Evolutionary conservation across 148 eudicot genomes (phyloP).

Genomic region (Drosera capensis): DNA sequence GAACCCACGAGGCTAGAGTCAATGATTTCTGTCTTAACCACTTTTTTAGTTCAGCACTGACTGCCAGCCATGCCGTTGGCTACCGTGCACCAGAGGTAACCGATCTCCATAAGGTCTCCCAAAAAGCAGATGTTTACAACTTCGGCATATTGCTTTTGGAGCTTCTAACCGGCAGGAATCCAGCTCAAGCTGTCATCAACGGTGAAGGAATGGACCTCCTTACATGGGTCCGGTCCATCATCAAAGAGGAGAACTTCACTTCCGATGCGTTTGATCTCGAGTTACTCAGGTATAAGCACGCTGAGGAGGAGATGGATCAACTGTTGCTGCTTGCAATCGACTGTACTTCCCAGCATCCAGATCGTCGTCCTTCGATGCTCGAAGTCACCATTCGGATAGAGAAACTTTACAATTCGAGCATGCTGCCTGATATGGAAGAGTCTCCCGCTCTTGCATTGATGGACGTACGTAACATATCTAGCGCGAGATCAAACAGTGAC

Average conservation of each 20-base stretch:
- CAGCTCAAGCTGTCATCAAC: conserved; percentile 8
- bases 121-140: conserved; percentile 30
- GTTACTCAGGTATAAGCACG: conserved; percentile 21
- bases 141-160: conserved; percentile 28
- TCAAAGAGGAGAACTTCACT: conserved; percentile 29
- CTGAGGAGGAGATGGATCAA: conserved; percentile 32
- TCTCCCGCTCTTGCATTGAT: too few relatives aligned
- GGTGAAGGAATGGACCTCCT: conserved; percentile 28
- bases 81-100: conserved; percentile 40
- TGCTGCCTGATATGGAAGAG: too few relatives aligned
- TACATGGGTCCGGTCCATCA: conserved; percentile 28
- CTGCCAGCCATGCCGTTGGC: conserved; percentile 16
- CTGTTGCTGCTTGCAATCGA: too few relatives aligned
- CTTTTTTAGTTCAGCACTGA: conserved; percentile 17
- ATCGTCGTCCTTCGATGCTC: too few relatives aligned
- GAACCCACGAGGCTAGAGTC: conserved; percentile 20
- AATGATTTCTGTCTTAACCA: conserved; percentile 29
- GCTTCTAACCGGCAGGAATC: conserved; percentile 29
- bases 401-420: too few relatives aligned
- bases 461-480: too few relatives aligned
- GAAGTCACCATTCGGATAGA: too few relatives aligned
- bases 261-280: conserved; percentile 34
- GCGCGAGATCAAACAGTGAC: too few relatives aligned
- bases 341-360: too few relatives aligned
- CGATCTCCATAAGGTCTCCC: conserved; percentile 26